Base-by-base conservation (phyloP, 2,329 filamentous ascomycete genomes). In the Fusarium avenaceum region DNA sequence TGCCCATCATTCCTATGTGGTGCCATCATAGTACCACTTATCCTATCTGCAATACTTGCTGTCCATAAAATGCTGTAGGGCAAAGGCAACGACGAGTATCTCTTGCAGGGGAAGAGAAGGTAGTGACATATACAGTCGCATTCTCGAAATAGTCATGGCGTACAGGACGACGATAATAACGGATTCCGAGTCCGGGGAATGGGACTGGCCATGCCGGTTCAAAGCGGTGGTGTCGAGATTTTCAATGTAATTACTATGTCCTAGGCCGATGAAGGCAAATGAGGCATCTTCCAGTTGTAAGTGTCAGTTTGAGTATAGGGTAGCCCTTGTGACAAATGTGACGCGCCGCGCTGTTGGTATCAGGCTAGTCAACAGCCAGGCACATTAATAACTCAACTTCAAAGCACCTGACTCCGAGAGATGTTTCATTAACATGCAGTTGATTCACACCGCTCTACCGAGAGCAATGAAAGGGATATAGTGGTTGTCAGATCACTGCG, bases 391-490 rank as follows among this genome's bases (percentile, higher is more conserved):
- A 24, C 19, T 22, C 4, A 30, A 46, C 19, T 32, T 35, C 19
- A 19, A 43, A 49, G 26, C 59, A 42, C 43, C 47, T 43, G 59
- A 43, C 20, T 28, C 42, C 22, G 32, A 46, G 26, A 20, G 9
- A 35, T 69, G 48, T 67, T 39, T 51, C 33, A 32, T 47, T 38
- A n/a, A 32, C 24, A 32, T 43, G 46, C 45, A 51, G 40, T 32
- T 38, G 9, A 17, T 38, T 52, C 58, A 55, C 61, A 69, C 66
- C 65, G 65, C 62, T 50, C 38, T 30, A 38, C 33, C 24, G 10
- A 51, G 28, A 43, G 19, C 32, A 40, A 47, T 35, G 20, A 22
- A 17, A 47, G 20, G 22, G n/a, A 42, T 35, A 15, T 24, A 24
- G 28, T 8, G 17, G 32, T n/a, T n/a, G 40, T 35, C 32, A 19